Base-by-base conservation (phyloP, 140 eudicot genomes). In the Cichorium intybus region DNA sequence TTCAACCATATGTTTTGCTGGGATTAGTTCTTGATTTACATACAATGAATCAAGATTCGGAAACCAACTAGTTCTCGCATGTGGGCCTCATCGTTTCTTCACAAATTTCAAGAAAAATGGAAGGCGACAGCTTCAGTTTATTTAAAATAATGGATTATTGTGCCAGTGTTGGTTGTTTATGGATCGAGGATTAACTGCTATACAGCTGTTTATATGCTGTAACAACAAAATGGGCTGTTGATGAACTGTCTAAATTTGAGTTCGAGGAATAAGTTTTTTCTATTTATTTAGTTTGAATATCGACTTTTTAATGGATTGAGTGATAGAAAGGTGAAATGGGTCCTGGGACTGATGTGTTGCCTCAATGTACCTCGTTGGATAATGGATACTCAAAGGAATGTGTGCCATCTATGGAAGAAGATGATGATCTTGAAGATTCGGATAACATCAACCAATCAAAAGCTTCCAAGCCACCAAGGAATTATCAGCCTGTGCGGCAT, bases 391-490 rank as follows among this genome's bases (percentile, higher is more conserved):
- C 28, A 31, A 77, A 70, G 70, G 81, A 77, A 7, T 65, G 78
- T 41, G 54, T 51, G 56, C 54, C 71, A 8, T n/a, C 33, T 2
- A 29, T 48, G 28, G 82, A 74, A 60, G 64, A 58, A 31, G 77
- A 70, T 17, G 82, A 74, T 22, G 77, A 55, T 49, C 23, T 55
- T 9, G 84, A 77, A 21, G 84, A 74, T 33, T 74, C 63, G 9
- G 83, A 77, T 57, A 72, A 57, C 24, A 59, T 69, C 14, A 49
- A 53, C 62, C 87, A 75, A 37, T 68, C 78, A 9, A 78, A 70
- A 41, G 50, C 60, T 0, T 69, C 78, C 16, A 77, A 80, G 77
- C 88, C 88, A 26, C 88, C 88, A 3, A 58, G 84, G 43, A 78
- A 65, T 37, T 73, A 62, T 57, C 63, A 79, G 12, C 31, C 62